A percentile compares a stretch with the other conserved stretches of the same genome.
phyloP scores from a whole-genome alignment of 257 asterid genomes.

The Striga asiatica region DNA sequence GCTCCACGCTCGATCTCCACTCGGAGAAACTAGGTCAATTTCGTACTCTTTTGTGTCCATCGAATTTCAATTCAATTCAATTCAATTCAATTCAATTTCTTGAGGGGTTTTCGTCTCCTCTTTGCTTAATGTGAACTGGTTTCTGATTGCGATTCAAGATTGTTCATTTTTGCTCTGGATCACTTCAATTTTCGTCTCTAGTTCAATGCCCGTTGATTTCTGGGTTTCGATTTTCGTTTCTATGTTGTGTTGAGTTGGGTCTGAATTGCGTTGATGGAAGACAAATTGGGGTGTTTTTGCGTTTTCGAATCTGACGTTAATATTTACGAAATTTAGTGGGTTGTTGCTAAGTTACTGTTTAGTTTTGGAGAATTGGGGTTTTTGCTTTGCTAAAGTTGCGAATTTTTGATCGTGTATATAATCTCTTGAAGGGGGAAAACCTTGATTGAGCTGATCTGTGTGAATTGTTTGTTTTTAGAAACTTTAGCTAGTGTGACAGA shows the following conservation, averaged over 20 bases:
- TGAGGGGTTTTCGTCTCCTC: neutral
- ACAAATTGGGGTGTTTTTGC: neutral
- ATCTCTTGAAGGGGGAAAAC: neutral
- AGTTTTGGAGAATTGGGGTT: slow-evolving; percentile 13
- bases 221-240: neutral
- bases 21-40: slow-evolving; percentile 37
- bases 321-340: neutral
- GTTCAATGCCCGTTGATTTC: slow-evolving; percentile 17
- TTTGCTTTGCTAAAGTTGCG: slow-evolving; percentile 12
- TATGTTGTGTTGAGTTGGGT: neutral
- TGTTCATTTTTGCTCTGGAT: neutral
- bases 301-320: too few relatives aligned
- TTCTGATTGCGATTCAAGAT: slow-evolving; percentile 20
- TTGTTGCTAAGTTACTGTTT: neutral
- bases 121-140: slow-evolving; percentile 22
- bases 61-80: slow-evolving; percentile 19
- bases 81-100: too few relatives aligned
- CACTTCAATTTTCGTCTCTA: too few relatives aligned
- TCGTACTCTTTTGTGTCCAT: slow-evolving; percentile 5
- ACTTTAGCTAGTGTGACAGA: neutral
- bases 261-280: slow-evolving; percentile 17
- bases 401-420: slow-evolving; percentile 10
- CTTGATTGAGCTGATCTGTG: slow-evolving; percentile 25
- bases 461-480: neutral
- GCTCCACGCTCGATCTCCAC: slow-evolving; percentile 17